Conservation (phyloP, 1,139 yeast genomes). For the Nakaseomyces uthaithaninus region DNA sequence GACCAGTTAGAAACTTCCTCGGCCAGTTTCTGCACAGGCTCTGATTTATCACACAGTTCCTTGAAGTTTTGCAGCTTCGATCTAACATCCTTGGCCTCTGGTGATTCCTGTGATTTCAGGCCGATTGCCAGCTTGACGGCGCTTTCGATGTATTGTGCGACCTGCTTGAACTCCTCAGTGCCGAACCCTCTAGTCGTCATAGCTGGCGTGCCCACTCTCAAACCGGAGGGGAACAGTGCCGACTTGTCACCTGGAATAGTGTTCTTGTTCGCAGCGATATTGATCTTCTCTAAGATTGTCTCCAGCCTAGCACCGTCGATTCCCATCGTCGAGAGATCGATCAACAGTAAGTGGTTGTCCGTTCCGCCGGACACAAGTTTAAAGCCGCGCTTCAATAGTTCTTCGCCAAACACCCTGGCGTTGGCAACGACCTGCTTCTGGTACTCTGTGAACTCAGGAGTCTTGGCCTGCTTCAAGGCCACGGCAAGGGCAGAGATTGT, state of each 20-base stretch:
- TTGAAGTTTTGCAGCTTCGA: conserved; percentile 60
- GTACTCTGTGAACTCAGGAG: conserved; percentile 80
- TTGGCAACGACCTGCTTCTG: conserved; percentile 76
- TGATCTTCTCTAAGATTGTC: conserved; percentile 77
- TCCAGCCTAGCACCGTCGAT: conserved; percentile 96
- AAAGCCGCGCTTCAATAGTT: conserved; percentile 61
- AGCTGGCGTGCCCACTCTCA: conserved; percentile 96
- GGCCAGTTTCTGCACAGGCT: conserved; percentile 50
- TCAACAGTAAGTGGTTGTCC: conserved; percentile 85
- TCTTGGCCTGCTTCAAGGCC: conserved; percentile 81
- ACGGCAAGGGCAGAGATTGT: conserved; percentile 93
- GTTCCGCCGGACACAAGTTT: conserved; percentile 86
- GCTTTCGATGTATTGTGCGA: conserved; percentile 66
- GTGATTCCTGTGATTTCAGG: conserved; percentile 45
- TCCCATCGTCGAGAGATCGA: conserved; percentile 72
- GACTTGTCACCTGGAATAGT: conserved; percentile 94
- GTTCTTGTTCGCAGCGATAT: conserved; percentile 93
- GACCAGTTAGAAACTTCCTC: conserved; percentile 61
- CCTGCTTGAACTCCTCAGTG: conserved; percentile 65
- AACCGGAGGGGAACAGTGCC: conserved; percentile 90
- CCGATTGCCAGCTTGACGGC: conserved; percentile 63
- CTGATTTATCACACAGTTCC: conserved; percentile 50
- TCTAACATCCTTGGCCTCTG: conserved; percentile 49
- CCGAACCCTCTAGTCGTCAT: conserved; percentile 96
- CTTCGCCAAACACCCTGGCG: conserved; percentile 68